phyloP scores from a whole-genome alignment of 768 basidiomycete genomes.

The Kwoniella heveanensis region DNA sequence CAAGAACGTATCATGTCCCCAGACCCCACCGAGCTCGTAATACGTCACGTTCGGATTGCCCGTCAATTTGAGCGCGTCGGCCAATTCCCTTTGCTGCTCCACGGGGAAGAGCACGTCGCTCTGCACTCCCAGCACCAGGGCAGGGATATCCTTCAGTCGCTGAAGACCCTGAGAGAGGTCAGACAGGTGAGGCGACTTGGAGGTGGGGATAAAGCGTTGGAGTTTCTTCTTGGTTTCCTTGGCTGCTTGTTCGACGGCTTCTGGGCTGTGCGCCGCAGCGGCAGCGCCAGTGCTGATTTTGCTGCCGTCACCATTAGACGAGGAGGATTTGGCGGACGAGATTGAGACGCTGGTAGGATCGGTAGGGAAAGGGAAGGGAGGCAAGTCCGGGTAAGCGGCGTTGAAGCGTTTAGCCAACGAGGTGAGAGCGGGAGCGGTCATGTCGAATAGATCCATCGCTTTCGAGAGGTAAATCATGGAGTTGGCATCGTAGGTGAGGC shows the following conservation, averaged over 20 bases:
- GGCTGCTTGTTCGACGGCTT: conserved; percentile 6
- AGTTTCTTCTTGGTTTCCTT: conserved; percentile 35
- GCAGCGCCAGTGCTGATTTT: not conserved
- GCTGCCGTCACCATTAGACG: not conserved
- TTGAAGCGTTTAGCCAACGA: conserved; percentile 61
- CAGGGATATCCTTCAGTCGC: conserved; percentile 75
- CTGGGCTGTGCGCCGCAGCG: not conserved
- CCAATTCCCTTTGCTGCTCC: conserved; percentile 93
- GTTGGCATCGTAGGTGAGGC: conserved; percentile 98
- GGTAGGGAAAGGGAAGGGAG: conserved; percentile 50
- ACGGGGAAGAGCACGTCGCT: conserved; percentile 95
- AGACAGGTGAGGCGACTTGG: conserved; percentile 67
- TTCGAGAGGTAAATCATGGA: conserved; percentile 98
- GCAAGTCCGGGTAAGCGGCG: conserved; percentile 38
- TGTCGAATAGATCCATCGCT: conserved; percentile 98
- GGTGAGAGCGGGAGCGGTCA: conserved; percentile 75
- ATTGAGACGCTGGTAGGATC: conserved; percentile 41
- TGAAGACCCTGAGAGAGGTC: conserved; percentile 76
- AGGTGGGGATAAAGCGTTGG: conserved; percentile 57
- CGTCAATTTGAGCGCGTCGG: conserved; percentile 83
- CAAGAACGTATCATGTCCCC: conserved; percentile 99
- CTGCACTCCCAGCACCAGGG: conserved; percentile 88
- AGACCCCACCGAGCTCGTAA: conserved; percentile 97
- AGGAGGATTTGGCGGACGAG: conserved; percentile 31
- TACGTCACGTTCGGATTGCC: conserved; percentile 89